Evolutionary conservation across 805 yeast genomes (phyloP), one percentile per base, ranked within the genome.

Genomic region (Spathaspora boniae): DNA sequence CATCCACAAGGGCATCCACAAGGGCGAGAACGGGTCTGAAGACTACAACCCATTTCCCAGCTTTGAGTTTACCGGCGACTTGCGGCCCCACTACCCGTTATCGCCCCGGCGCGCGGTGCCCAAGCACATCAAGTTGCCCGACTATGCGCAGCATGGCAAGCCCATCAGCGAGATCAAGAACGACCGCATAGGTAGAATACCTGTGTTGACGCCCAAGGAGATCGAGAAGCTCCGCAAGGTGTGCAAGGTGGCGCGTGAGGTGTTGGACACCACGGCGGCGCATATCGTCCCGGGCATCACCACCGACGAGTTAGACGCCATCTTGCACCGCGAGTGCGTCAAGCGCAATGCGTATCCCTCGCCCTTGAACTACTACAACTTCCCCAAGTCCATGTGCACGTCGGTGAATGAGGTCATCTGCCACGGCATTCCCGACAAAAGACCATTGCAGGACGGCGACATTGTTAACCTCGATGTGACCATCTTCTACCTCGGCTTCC

Each of bases 381-480:
- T 78, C 66, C 97, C 98, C 28, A 89, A 88, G 57, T 79, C 93
- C 16, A 75, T 86, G 27, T 93, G 98, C 63, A 87, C 96, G 1
- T 87, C 96, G 2, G 82, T 93, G 29, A 93, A 93, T 61, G 98
- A 93, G 68, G 80, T 88, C 39, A 85, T 93, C 42, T 93, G 98
- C 58, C 98, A 93, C 60, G 98, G 98, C 44, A 85, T 93, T 40
- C 98, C 98, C 18, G 98, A 93, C 62, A 74, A 85, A 64, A 75
- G 89, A 37, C 80, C 80, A 22, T 72, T 93, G 44, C 65, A 86
- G 58, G 98, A 91, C 47, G 98, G 98, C 41, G 98, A 93, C 56
- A 91, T 93, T 47, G 75, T 93, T 42, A 93, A 93, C 56, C 67
- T 93, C 45, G 98, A 93, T 58, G 86, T 93, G 32, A 75, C 96